Evolutionary conservation across 1,284 basidiomycete genomes (phyloP).

Genomic region (Apiotrichum laibachii): DNA sequence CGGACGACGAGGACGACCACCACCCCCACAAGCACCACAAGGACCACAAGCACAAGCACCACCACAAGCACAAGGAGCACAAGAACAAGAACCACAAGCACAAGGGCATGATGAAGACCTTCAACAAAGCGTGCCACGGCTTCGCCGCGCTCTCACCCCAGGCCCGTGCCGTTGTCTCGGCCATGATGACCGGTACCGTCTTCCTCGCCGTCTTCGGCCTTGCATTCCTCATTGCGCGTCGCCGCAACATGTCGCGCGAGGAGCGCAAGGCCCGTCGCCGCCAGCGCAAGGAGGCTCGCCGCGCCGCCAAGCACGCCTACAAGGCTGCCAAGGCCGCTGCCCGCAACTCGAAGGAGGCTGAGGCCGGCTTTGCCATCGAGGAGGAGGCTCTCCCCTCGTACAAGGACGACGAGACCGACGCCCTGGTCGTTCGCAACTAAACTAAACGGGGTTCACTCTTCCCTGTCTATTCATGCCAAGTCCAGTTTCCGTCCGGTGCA

Average conservation of each 20-base stretch:
- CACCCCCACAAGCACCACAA: constrained; percentile 3
- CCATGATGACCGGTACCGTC: constrained; percentile 6
- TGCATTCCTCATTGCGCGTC: constrained; percentile 8
- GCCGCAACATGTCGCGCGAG: constrained; percentile 9
- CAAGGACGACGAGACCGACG: constrained; percentile 18
- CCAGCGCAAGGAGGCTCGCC: constrained; percentile 15
- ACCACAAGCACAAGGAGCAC: background rate
- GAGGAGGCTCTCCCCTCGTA: constrained; percentile 14
- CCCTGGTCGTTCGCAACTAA: constrained; percentile 16
- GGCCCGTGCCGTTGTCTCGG: constrained; percentile 5
- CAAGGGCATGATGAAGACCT: background rate
- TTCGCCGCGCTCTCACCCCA: constrained; percentile 8
- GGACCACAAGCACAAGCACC: constrained; percentile 1
- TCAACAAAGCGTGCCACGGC: constrained; percentile 3
- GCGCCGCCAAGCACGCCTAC: constrained; percentile 10
- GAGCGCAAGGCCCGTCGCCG: constrained; percentile 16
- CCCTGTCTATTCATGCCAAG: too few species aligned
- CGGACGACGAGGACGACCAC: constrained; percentile 6
- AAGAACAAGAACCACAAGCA: constrained; percentile 3
- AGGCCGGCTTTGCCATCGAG: constrained; percentile 30
- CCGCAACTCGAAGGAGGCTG: constrained; percentile 50
- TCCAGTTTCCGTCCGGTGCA: too few species aligned
- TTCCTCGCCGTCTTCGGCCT: constrained; percentile 4
- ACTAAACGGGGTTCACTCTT: too few species aligned
- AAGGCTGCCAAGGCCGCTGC: constrained; percentile 9